phyloP scores from a whole-genome alignment of 805 yeast species.

The Candida chauliodis region DNA sequence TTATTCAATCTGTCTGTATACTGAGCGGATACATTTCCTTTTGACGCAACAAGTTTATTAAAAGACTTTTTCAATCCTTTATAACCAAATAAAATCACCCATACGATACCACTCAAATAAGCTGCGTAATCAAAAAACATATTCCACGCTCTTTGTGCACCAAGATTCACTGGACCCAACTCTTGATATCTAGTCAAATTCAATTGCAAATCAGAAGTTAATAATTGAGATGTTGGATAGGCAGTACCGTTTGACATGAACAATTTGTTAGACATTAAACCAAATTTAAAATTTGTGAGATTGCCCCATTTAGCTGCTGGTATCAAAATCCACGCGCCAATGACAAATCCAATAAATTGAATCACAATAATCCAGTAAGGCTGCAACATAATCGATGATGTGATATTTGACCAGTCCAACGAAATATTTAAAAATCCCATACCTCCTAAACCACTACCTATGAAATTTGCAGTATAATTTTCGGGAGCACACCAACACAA shows the following conservation, averaged over 20 bases:
- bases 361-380: slow-evolving; percentile 48
- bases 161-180: slow-evolving; percentile 42
- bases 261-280: slow-evolving; percentile 44
- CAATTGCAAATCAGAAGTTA: slow-evolving; percentile 34
- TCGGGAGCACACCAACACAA: slow-evolving; percentile 45
- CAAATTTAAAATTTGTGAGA: slow-evolving; percentile 24
- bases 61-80: slow-evolving; percentile 17
- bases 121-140: slow-evolving; percentile 49
- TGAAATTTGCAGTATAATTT: slow-evolving; percentile 33
- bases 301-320: slow-evolving; percentile 44
- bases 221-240: slow-evolving; percentile 37
- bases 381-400: slow-evolving; percentile 43
- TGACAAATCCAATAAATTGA: slow-evolving; percentile 41
- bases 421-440: slow-evolving; percentile 44
- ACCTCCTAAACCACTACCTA: slow-evolving; percentile 48
- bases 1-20: slow-evolving; percentile 39
- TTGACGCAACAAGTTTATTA: slow-evolving; percentile 9
- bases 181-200: slow-evolving; percentile 39
- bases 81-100: slow-evolving; percentile 35
- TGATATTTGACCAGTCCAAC: slow-evolving; percentile 48
- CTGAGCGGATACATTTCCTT: slow-evolving; percentile 7
- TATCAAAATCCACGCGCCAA: slow-evolving; percentile 41
- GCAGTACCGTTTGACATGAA: slow-evolving; percentile 29
- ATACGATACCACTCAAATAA: slow-evolving; percentile 39
- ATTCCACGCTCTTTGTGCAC: slow-evolving; percentile 44